Evolutionary conservation across 768 basidiomycete genomes (phyloP), one percentile per base, ranked within the genome.

Genomic region (Neoboletus brunneissimus): DNA sequence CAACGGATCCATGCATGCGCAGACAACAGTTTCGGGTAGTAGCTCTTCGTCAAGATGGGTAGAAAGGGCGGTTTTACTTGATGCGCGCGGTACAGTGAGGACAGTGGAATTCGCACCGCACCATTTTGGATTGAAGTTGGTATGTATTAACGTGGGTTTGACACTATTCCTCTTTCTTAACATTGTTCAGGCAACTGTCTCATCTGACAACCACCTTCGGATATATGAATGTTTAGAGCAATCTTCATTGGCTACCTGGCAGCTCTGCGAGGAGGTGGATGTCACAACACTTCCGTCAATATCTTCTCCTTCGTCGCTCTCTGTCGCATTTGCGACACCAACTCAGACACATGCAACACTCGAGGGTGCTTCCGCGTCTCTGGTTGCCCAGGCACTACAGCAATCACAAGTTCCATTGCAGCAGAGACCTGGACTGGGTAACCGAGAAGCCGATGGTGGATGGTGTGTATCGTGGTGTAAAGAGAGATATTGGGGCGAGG

Each of bases 401-500:
- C 86, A 85, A 65, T 72, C 74, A 38, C 73, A 73, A 34, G 55
- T 68, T 41, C 73, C 64, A 46, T n/a, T 59, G 22, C 72, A 65
- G 64, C 57, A 65, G 60, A 70, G 77, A 54, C 73, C 76, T 16
- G 80, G 82, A 1, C 57, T 75, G 23, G 87, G 84, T 0, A 86
- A 83, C 61, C 78, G 88, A 41, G 90, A 95, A 70, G 92, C 92
- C 3, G 87, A 93, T 53, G 93, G 93, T 4, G 95, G 91, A 1
- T 98, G 94, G 94, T 89, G 87, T 54, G 72, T 99, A 42, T 89
- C 88, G 9, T 99, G 95, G 94, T 98, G 95, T 72, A 92, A 93
- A 67, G 97, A 98, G 64, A 80, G 82, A 57, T 97, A 94, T 72
- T 97, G 94, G 94, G 96, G 96, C 2, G 91, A 94, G 67, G 67